Evolutionary conservation across 2,329 filamentous ascomycete species (phyloP).

Genomic region (Neospermospora avenae): DNA sequence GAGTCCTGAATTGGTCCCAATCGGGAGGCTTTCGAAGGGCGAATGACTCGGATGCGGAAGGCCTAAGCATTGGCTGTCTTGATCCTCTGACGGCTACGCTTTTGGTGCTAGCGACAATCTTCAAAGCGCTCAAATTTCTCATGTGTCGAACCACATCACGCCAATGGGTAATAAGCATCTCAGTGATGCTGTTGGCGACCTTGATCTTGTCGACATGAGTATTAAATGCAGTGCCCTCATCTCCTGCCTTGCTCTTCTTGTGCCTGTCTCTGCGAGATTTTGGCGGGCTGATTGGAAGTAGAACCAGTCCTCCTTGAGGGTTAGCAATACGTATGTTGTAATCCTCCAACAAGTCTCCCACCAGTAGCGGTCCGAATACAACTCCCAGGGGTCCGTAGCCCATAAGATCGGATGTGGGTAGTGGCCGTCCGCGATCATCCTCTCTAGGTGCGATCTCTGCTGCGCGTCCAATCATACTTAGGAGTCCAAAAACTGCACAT

Average conservation of each 20-base stretch:
- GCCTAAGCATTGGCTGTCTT: slow-evolving; percentile 32
- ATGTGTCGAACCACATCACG: slow-evolving; percentile 60
- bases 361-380: slow-evolving; percentile 61
- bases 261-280: slow-evolving; percentile 43
- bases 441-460: slow-evolving; percentile 53
- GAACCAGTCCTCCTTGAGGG: slow-evolving; percentile 27
- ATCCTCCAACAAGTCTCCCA: slow-evolving; percentile 54
- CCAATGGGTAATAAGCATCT: slow-evolving; percentile 67
- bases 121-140: slow-evolving; percentile 40
- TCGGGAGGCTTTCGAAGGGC: slow-evolving; percentile 39
- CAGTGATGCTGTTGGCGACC: slow-evolving; percentile 55
- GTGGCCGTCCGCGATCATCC: slow-evolving; percentile 48
- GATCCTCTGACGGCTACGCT: slow-evolving; percentile 16
- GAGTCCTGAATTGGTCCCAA: slow-evolving; percentile 32
- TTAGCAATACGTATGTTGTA: slow-evolving; percentile 40
- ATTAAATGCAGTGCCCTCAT: slow-evolving; percentile 25
- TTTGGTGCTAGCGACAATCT: slow-evolving; percentile 13
- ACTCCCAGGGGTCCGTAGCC: slow-evolving; percentile 61
- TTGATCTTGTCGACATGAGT: slow-evolving; percentile 51
- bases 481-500: slow-evolving; percentile 63
- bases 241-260: slow-evolving; percentile 31
- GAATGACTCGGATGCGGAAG: slow-evolving; percentile 43
- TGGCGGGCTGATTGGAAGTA: slow-evolving; percentile 37
- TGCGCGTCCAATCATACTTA: slow-evolving; percentile 57
- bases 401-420: slow-evolving; percentile 59